Conservation (phyloP, 805 yeast species). For the Kurtzmaniella cleridarum region DNA sequence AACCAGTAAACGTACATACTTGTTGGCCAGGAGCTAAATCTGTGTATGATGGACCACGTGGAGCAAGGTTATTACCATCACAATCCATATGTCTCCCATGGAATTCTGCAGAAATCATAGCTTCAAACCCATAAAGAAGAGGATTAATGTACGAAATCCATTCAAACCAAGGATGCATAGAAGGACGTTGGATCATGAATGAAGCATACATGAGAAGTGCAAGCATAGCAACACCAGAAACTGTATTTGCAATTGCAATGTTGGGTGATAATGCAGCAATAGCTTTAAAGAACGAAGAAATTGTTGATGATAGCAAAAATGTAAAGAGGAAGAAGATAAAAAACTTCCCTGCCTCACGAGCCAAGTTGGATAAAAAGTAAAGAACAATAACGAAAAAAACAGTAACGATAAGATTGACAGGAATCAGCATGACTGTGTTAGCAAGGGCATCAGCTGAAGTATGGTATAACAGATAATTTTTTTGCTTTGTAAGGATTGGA, state of each 20-base stretch:
- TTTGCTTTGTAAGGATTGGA: conserved; percentile 25
- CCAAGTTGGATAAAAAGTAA: conserved; percentile 32
- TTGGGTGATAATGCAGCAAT: conserved; percentile 49
- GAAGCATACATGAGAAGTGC: conserved; percentile 25
- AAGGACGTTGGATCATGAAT: conserved; percentile 25
- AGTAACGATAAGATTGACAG: conserved; percentile 16
- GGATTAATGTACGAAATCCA: conserved; percentile 37
- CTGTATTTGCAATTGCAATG: conserved; percentile 52
- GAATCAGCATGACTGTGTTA: conserved; percentile 15
- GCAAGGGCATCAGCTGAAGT: conserved; percentile 25
- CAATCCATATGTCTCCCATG: conserved; percentile 26
- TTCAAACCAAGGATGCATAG: conserved; percentile 31
- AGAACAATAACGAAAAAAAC: conserved; percentile 19
- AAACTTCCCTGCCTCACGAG: conserved; percentile 49
- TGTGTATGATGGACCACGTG: conserved; percentile 20
- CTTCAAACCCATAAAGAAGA: conserved; percentile 23
- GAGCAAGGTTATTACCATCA: conserved; percentile 15
- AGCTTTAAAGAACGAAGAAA: conserved; percentile 48
- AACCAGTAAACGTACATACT: conserved; percentile 15
- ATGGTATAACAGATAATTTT: conserved; percentile 23
- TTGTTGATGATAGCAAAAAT: conserved; percentile 44
- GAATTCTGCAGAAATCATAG: conserved; percentile 24
- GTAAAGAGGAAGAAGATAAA: conserved; percentile 45
- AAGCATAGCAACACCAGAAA: conserved; percentile 44
- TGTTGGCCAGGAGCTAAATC: conserved; percentile 12